Evolutionary conservation across 352 stramenopile genomes (phyloP).

Genomic region (Globisporangium spiculum): DNA sequence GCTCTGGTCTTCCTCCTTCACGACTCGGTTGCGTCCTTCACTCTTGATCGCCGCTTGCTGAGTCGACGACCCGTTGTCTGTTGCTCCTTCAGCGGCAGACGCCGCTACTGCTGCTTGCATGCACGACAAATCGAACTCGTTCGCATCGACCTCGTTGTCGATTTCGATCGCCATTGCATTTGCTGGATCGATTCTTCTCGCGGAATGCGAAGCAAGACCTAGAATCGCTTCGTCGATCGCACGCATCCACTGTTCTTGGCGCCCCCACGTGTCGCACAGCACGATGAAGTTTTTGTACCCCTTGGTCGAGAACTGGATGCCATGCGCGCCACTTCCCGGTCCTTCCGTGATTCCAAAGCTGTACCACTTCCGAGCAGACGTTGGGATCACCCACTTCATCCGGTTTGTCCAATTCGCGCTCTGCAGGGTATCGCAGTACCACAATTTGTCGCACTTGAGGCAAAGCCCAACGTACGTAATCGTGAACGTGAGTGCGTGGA

Average conservation of each 20-base stretch:
- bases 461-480: constrained; percentile 83
- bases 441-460: constrained; percentile 86
- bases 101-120: constrained; percentile 25
- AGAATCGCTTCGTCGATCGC: constrained; percentile 78
- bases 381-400: constrained; percentile 91
- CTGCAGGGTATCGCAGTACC: constrained; percentile 85
- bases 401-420: constrained; percentile 80
- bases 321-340: constrained; percentile 77
- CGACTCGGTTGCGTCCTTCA: constrained; percentile 3
- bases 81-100: constrained; percentile 12
- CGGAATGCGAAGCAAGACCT: constrained; percentile 53
- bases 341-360: constrained; percentile 79
- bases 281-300: constrained; percentile 90
- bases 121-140: constrained; percentile 67
- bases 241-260: constrained; percentile 87
- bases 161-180: constrained; percentile 85
- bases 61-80: constrained; percentile 13
- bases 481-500: constrained; percentile 85
- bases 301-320: constrained; percentile 85
- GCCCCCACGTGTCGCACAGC: constrained; percentile 78
- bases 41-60: constrained; percentile 9
- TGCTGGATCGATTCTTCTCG: constrained; percentile 58
- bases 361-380: constrained; percentile 85
- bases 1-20: neutral
- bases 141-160: constrained; percentile 83